Evolutionary conservation across 495 filamentous ascomycete species (phyloP).

Genomic region (Evansstolkia leycettana): DNA sequence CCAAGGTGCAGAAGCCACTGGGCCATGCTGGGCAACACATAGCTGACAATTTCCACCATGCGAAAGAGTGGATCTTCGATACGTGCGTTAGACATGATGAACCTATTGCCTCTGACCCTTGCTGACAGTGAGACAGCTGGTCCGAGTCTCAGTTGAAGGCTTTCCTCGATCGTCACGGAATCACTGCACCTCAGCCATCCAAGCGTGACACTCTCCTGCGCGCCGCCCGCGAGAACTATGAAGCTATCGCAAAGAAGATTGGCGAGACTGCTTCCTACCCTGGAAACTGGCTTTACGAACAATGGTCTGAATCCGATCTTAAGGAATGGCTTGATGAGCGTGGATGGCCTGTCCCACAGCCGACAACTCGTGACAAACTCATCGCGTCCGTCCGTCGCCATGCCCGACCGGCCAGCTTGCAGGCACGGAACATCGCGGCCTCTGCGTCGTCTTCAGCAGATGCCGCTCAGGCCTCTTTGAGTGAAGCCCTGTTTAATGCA

Average conservation of each 20-base stretch:
- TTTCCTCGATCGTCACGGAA: constrained; percentile 78
- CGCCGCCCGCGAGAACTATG: constrained; percentile 69
- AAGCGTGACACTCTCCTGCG: constrained; percentile 72
- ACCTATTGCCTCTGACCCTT: not conserved
- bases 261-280: constrained; percentile 76
- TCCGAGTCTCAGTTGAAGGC: constrained; percentile 79
- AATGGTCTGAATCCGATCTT: constrained; percentile 69
- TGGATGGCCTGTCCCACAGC: constrained; percentile 80
- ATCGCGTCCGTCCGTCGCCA: constrained; percentile 86
- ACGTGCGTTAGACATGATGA: constrained; percentile 43
- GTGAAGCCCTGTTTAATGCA: constrained; percentile 72
- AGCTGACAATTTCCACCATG: constrained; percentile 52
- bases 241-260: constrained; percentile 67
- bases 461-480: constrained; percentile 55
- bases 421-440: constrained; percentile 43
- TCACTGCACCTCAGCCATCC: constrained; percentile 70
- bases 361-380: constrained; percentile 73
- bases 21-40: constrained; percentile 66
- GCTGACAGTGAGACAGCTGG: constrained; percentile 43
- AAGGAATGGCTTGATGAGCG: constrained; percentile 83
- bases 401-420: constrained; percentile 63
- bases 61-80: constrained; percentile 91
- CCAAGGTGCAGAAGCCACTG: constrained; percentile 52
- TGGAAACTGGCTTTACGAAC: constrained; percentile 88
- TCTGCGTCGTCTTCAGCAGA: constrained; percentile 55